Base-by-base conservation (phyloP, 1,284 basidiomycete species). In the Mixia osmundae region DNA sequence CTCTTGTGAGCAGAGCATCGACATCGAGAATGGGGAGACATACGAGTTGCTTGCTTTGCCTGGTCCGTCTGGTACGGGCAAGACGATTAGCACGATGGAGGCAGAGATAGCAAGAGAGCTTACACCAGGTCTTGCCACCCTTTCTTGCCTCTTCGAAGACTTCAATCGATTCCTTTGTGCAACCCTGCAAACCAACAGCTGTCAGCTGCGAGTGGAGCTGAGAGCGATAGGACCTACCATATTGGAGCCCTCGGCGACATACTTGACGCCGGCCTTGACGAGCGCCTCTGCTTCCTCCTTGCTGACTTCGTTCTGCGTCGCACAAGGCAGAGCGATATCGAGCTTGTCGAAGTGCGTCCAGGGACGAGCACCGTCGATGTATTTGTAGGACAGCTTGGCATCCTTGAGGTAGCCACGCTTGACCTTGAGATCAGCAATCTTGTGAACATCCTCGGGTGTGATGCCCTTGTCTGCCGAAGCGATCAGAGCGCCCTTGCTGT, bases 171-270 rank as follows among this genome's bases (percentile, higher is more conserved):
- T 72, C 71, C 33, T 52, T 47, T 11, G 52, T 53, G 25, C 46
- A 53, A 34, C 56, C 54, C 55, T 42, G 28, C 12, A 46, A 47
- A 21, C 14, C 47, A 64, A 57, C 68, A 72, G 35, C 70, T 57
- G 46, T 29, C 31, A 42, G 42, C 42, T 40, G n/a, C n/a, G n/a
- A n/a, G n/a, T n/a, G n/a, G 29, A 30, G 29, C 29, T 30, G 8
- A 15, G 18, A 4, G 9, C 24, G 5, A 19, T 11, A 31, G 24
- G 25, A 30, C 40, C 11, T 31, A 43, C 58, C 70, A 73, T 73
- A 61, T 76, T 76, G 47, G 68, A 72, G 23, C 76, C 76, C 58
- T 79, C 75, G 40, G 75, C 75, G 38, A 79, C 67, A 58, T 74
- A 71, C 50, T 67, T 61, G 49, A 68, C 68, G 46, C 76, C 75